Evolutionary conservation across 441 rosid genomes (phyloP).

Genomic region (Pelargonium myrrhifolium): DNA sequence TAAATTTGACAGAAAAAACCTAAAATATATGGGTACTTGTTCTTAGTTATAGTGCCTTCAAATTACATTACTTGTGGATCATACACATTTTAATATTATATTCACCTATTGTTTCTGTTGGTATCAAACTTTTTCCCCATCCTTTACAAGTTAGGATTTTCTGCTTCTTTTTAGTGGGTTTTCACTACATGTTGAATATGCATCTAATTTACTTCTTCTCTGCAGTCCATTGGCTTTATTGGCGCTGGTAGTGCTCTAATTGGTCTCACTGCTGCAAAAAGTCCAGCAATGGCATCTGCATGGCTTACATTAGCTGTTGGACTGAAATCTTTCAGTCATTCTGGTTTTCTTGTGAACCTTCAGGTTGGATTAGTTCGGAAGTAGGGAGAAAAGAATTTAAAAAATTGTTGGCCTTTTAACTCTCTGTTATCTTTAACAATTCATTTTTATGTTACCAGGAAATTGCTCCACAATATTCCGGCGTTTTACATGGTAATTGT

Average conservation of each 20-base stretch:
- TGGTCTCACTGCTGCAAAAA: slow-evolving; percentile 68
- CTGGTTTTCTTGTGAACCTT: slow-evolving; percentile 89
- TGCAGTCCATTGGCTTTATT: slow-evolving; percentile 83
- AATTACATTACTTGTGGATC: neutral
- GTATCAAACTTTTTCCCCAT: neutral
- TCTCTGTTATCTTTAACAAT: slow-evolving; percentile 13
- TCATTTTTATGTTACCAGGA: slow-evolving; percentile 45
- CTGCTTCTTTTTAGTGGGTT: slow-evolving; percentile 1
- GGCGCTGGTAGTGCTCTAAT: slow-evolving; percentile 76
- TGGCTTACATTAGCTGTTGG: slow-evolving; percentile 93
- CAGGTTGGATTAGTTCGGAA: slow-evolving; percentile 44
- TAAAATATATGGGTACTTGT: neutral
- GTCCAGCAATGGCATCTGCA: slow-evolving; percentile 66
- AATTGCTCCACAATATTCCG: slow-evolving; percentile 81
- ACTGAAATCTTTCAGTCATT: slow-evolving; percentile 85
- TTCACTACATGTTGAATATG: slow-evolving; percentile 6
- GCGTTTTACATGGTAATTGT: slow-evolving; percentile 73
- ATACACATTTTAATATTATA: neutral
- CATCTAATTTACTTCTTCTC: slow-evolving; percentile 20
- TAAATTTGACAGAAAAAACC: neutral
- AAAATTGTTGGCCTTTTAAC: slow-evolving; percentile 12
- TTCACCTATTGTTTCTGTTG: neutral
- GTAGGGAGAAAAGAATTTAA: slow-evolving; percentile 3
- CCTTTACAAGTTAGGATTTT: neutral
- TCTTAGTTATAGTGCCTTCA: neutral